phyloP scores from a whole-genome alignment of 2,329 filamentous ascomycete genomes.

The Elsinoe necatrix region DNA sequence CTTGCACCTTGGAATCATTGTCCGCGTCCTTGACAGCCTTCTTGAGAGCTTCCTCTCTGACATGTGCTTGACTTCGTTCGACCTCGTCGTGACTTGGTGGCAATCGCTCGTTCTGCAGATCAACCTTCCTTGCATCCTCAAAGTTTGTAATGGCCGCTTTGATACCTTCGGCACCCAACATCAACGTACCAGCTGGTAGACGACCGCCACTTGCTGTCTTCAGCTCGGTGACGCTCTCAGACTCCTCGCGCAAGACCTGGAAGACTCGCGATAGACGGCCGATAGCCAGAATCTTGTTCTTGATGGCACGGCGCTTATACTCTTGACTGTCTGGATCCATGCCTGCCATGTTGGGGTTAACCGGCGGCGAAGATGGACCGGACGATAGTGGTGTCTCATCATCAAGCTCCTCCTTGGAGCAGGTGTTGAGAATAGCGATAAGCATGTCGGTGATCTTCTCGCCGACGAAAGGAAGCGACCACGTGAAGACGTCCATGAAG shows the following conservation, averaged over 20 bases:
- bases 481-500: conserved; percentile 99
- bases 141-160: conserved; percentile 97
- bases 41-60: conserved; percentile 73
- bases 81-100: conserved; percentile 92
- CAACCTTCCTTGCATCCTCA: conserved; percentile 93
- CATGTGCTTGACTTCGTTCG: conserved; percentile 69
- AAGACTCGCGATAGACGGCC: conserved; percentile 94
- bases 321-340: conserved; percentile 80
- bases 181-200: conserved; percentile 87
- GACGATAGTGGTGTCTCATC: conserved; percentile 67
- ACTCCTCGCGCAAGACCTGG: conserved; percentile 95
- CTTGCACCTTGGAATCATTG: conserved; percentile 79
- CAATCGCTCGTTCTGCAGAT: conserved; percentile 90
- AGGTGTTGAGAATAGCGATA: conserved; percentile 95
- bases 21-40: conserved; percentile 82
- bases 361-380: conserved; percentile 64
- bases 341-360: conserved; percentile 29
- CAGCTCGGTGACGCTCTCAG: conserved; percentile 90
- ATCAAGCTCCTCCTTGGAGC: conserved; percentile 94
- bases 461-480: conserved; percentile 96
- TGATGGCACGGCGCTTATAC: conserved; percentile 91
- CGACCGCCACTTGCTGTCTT: conserved; percentile 93
- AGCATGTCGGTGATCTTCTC: conserved; percentile 99
- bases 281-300: conserved; percentile 99
- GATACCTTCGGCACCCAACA: conserved; percentile 96